Evolutionary conservation across 768 basidiomycete species (phyloP), one percentile per base, ranked within the genome.

Genomic region (Leccinum uliginosum): DNA sequence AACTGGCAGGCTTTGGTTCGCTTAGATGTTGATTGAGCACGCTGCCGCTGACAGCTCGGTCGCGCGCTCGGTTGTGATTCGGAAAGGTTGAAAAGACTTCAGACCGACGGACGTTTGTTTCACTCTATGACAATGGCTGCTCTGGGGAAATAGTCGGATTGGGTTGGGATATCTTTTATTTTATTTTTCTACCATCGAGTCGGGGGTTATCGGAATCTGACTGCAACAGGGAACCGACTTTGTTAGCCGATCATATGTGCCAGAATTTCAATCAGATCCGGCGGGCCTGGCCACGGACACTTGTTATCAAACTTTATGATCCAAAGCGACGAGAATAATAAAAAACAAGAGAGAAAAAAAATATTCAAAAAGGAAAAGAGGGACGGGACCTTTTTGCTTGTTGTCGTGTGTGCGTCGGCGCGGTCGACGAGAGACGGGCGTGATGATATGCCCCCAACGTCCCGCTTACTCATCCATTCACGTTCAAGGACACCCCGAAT

Each of bases 151-250:
- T n/a, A 43, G 27, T 59, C 43, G 32, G n/a, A n/a, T 57, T 65
- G 57, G 61, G 52, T 40, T 45, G 51, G 10, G 12, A 30, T 30
- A 24, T 15, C 45, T 15, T 24, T 23, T 46, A n/a, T 43, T 24
- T 46, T 30, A 30, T 17, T 56, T 51, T 60, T 51, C 58, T 48
- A 21, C 44, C 51, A 58, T 47, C 58, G 53, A 38, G n/a, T 27
- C 65, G 66, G 65, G 66, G 63, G 64, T 64, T 67, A 63, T 57
- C 63, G 60, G 59, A 47, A 52, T 52, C 51, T 34, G 40, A 4
- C n/a, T 8, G 14, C 30, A 17, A 19, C 30, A 19, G 49, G 49
- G 35, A 26, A 23, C 8, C 38, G 45, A 38, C 24, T 10, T 19
- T 23, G 40, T 54, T 62, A 60, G 29, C 62, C 62, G 56, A 61